Evolutionary conservation across 306 rosid species (phyloP).

Genomic region (Trifolium dubium): DNA sequence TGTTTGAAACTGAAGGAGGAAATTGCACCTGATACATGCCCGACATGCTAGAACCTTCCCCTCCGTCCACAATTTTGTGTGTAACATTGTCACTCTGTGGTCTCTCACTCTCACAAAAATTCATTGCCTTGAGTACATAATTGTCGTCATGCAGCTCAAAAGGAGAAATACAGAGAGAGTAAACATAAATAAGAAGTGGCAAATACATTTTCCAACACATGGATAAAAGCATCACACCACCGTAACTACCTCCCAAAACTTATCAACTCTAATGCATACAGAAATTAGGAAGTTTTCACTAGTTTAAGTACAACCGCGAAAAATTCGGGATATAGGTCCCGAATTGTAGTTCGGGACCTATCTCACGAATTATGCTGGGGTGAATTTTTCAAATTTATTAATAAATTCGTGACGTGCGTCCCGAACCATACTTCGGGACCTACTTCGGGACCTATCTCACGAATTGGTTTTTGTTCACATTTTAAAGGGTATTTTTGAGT

Average conservation of each 20-base stretch:
- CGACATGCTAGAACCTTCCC: slow-evolving; percentile 78
- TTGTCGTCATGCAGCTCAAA: slow-evolving; percentile 98
- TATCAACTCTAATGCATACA: background rate
- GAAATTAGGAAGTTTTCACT: no score
- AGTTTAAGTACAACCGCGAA: no score
- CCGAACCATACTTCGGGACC: no score
- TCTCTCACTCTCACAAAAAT: slow-evolving; percentile 69
- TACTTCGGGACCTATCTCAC: no score
- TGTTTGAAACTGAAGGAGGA: slow-evolving; percentile 54
- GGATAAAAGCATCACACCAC: slow-evolving; percentile 5
- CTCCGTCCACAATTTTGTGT: slow-evolving; percentile 61
- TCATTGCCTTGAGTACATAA: slow-evolving; percentile 90
- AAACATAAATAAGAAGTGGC: slow-evolving; percentile 26
- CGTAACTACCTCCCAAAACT: slow-evolving; percentile 8
- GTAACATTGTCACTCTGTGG: slow-evolving; percentile 56
- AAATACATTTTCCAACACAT: slow-evolving; percentile 23
- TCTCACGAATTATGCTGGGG: no score
- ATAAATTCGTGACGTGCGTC: no score
- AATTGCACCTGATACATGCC: slow-evolving; percentile 64
- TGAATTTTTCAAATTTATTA: no score
- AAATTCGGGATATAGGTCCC: no score
- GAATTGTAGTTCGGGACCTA: no score
- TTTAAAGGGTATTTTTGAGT: no score
- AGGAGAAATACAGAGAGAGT: slow-evolving; percentile 70
- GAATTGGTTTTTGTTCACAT: no score